Conservation (phyloP, 2,329 filamentous ascomycete species). For the Phialophora tarda region DNA sequence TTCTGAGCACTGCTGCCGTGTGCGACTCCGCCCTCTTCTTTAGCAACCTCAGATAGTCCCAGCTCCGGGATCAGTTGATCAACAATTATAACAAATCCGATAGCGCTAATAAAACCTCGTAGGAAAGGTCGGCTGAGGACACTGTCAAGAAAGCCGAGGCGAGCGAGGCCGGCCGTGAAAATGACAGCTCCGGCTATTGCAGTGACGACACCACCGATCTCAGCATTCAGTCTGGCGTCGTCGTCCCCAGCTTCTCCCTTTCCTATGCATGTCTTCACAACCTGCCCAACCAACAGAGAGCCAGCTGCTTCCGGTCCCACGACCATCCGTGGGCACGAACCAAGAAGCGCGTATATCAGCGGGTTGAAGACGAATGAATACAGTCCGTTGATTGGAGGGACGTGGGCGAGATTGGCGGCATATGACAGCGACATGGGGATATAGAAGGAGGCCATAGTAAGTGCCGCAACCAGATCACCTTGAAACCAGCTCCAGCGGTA, state of each 20-base stretch:
- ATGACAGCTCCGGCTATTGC: slow-evolving; percentile 88
- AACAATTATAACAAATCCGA: slow-evolving; percentile 93
- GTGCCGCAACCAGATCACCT: slow-evolving; percentile 83
- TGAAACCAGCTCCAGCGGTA: slow-evolving; percentile 82
- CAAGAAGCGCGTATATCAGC: slow-evolving; percentile 85
- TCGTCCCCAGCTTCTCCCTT: slow-evolving; percentile 68
- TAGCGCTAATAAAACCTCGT: slow-evolving; percentile 93
- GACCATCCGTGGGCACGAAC: slow-evolving; percentile 90
- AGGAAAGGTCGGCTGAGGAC: slow-evolving; percentile 92
- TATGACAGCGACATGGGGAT: slow-evolving; percentile 96
- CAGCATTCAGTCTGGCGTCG: slow-evolving; percentile 73
- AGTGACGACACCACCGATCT: slow-evolving; percentile 85
- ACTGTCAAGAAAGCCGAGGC: slow-evolving; percentile 91
- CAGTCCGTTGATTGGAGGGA: slow-evolving; percentile 90
- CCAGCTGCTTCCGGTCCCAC: slow-evolving; percentile 95
- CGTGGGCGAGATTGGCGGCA: slow-evolving; percentile 87
- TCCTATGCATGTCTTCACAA: slow-evolving; percentile 78
- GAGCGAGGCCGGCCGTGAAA: slow-evolving; percentile 80
- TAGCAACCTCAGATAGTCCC: slow-evolving; percentile 72
- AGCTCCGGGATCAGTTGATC: slow-evolving; percentile 93
- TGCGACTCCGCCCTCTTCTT: slow-evolving; percentile 61
- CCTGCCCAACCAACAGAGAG: slow-evolving; percentile 84
- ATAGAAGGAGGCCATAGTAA: slow-evolving; percentile 99
- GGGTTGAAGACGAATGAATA: slow-evolving; percentile 95
- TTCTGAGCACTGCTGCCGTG: slow-evolving; percentile 90